Conservation (phyloP, 2,329 filamentous ascomycete species). For the Cryphonectria japonica region DNA sequence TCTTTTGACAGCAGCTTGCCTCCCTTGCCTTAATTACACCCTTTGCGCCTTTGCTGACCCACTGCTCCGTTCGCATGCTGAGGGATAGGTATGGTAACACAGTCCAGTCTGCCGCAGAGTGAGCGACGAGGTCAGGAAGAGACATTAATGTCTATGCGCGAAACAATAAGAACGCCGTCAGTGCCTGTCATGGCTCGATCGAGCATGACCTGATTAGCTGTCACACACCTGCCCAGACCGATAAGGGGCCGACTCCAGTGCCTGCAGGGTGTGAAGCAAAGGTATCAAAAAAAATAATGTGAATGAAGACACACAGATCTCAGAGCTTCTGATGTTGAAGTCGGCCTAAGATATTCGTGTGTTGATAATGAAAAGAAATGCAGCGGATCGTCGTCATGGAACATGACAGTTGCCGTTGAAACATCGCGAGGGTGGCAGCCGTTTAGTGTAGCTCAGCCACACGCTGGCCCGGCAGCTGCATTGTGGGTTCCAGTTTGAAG, state of each 20-base stretch:
- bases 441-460: slow-evolving; percentile 6
- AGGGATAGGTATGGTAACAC: slow-evolving; percentile 1
- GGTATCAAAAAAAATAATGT: not conserved
- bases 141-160: slow-evolving; percentile 1
- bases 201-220: not conserved
- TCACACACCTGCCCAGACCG: not conserved
- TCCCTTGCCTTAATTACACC: not conserved
- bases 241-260: not conserved
- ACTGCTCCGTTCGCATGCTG: slow-evolving; percentile 8
- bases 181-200: not conserved
- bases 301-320: not conserved
- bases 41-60: slow-evolving; percentile 10
- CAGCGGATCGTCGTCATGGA: not conserved
- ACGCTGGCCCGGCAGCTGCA: slow-evolving; percentile 5
- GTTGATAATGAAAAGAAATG: not conserved
- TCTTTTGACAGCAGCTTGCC: not conserved
- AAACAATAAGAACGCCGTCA: not conserved
- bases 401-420: not conserved
- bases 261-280: slow-evolving; percentile 3
- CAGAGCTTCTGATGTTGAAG: not conserved
- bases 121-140: not conserved
- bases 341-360: not conserved
- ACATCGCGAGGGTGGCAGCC: not conserved
- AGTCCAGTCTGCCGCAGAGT: not conserved
- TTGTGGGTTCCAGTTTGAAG: not conserved